phyloP scores from a whole-genome alignment of 2,329 filamentous ascomycete genomes.

The Knufia fluminis region DNA sequence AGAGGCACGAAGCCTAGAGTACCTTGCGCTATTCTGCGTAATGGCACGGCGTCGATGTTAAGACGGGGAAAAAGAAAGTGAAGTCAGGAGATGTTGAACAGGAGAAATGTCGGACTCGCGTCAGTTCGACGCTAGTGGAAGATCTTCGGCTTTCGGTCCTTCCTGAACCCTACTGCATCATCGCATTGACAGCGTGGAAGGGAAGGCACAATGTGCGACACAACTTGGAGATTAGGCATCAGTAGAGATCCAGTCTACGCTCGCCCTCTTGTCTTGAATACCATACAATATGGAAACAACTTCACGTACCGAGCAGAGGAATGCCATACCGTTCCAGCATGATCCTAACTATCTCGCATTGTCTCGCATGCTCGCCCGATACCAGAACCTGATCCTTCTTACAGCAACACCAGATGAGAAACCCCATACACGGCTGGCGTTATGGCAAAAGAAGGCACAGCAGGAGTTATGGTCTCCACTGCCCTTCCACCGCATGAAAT shows the following conservation, averaged over 20 bases:
- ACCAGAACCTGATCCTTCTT: slow-evolving; percentile 35
- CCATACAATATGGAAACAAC: neutral
- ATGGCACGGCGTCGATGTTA: too few species aligned
- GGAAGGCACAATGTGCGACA: too few species aligned
- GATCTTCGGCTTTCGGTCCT: too few species aligned
- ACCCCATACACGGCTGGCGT: slow-evolving; percentile 26
- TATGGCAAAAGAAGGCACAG: slow-evolving; percentile 18
- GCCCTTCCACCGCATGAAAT: slow-evolving; percentile 34
- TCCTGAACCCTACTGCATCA: too few species aligned
- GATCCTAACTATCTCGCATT: slow-evolving; percentile 30
- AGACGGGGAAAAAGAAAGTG: too few species aligned
- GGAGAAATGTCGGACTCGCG: too few species aligned
- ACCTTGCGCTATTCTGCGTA: too few species aligned
- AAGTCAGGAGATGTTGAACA: too few species aligned
- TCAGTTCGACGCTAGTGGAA: too few species aligned
- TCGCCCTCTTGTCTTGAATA: neutral
- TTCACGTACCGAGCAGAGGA: neutral
- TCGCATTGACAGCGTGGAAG: too few species aligned
- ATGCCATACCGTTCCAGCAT: slow-evolving; percentile 13
- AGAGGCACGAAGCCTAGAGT: too few species aligned
- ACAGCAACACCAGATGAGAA: slow-evolving; percentile 13
- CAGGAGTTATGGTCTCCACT: slow-evolving; percentile 29
- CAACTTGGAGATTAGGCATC: too few species aligned
- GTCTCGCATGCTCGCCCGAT: slow-evolving; percentile 33
- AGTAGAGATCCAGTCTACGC: neutral